Evolutionary conservation across 345 rosid genomes (phyloP), one percentile per base, ranked within the genome.

Genomic region (Populus simonii): DNA sequence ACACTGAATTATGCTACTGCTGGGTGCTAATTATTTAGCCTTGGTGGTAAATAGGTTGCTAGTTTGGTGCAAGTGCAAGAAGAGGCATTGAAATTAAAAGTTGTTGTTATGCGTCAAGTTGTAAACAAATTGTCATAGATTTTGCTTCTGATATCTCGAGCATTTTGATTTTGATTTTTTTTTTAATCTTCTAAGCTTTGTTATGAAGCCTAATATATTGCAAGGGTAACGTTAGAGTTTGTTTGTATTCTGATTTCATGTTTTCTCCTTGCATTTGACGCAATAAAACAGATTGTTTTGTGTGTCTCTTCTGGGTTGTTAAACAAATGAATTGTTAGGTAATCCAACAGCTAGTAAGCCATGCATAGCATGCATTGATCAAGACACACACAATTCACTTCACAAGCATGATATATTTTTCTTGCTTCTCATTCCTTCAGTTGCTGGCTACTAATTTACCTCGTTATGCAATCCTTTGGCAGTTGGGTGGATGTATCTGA

Each of bases 401-500:
- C 70, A 29, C 35, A 27, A 27, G 36, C 70, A 17, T 51, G 57
- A 6, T 51, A 6, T 17, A 17, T 17, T 25, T 33, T 63, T 12
- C 6, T 15, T 17, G 39, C 35, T 33, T 16, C 39, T 66, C 33
- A 17, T 33, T 25, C 15, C 33, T 43, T 66, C 70, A 66, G 6
- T 62, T 53, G 20, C 31, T 66, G 41, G 63, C 27, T 66, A 35
- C 75, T 72, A 47, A 76, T 59, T 72, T 45, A 16, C 47, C 73
- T 33, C 22, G 35, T 17, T 72, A 33, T 66, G 73, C 73, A 51
- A 76, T 53, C 47, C 25, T 49, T 70, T 49, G 22, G 61, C 70
- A 76, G 80, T 72, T 81, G 80, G 83, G 83, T 29, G 83, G 83
- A 53, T 76, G 80, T 74, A 72, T 81, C 66, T 81, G 71, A 77